phyloP scores from a whole-genome alignment of 1,139 yeast species.

The Blastobotrys proliferans region DNA sequence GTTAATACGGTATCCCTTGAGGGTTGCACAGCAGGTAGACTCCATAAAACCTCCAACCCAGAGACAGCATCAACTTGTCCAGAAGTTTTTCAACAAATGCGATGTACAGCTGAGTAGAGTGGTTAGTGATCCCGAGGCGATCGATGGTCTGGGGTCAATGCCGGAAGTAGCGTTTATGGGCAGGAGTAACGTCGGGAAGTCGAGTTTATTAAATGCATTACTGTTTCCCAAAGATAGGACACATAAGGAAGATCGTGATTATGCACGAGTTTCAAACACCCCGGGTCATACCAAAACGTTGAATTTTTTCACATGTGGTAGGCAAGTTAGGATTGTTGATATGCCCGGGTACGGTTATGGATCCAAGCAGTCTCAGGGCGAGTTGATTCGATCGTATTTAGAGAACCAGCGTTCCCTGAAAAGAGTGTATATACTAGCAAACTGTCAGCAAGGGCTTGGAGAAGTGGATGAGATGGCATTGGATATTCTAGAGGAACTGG shows the following conservation, averaged over 20 bases:
- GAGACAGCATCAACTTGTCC: conserved; percentile 12
- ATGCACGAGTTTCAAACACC: conserved; percentile 53
- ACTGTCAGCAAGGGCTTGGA: conserved; percentile 53
- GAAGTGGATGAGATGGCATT: conserved; percentile 54
- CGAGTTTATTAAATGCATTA: conserved; percentile 60
- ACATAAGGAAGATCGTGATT: conserved; percentile 37
- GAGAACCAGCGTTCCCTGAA: conserved; percentile 48
- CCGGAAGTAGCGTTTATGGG: conserved; percentile 79
- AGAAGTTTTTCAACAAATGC: conserved; percentile 14
- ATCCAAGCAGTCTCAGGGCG: conserved; percentile 58
- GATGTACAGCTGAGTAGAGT: conserved; percentile 13
- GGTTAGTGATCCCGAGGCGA: conserved; percentile 12
- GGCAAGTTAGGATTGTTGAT: conserved; percentile 62
- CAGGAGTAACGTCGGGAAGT: conserved; percentile 80
- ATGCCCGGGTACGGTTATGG: conserved; percentile 88
- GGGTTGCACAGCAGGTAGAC: conserved; percentile 3
- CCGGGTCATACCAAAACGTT: conserved; percentile 79
- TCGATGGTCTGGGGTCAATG: conserved; percentile 15
- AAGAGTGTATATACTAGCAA: conserved; percentile 58
- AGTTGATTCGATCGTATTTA: conserved; percentile 59
- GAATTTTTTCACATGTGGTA: conserved; percentile 66
- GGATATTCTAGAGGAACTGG: conserved; percentile 47
- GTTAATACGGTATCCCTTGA: conserved; percentile 6
- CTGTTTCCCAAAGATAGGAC: conserved; percentile 30
- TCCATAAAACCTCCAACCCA: conserved; percentile 4